Percentiles rank a stretch among this genome's conserved stretches.
Evolutionary conservation across 768 basidiomycete genomes (phyloP).

Genomic region (Phylloporus arenicola): DNA sequence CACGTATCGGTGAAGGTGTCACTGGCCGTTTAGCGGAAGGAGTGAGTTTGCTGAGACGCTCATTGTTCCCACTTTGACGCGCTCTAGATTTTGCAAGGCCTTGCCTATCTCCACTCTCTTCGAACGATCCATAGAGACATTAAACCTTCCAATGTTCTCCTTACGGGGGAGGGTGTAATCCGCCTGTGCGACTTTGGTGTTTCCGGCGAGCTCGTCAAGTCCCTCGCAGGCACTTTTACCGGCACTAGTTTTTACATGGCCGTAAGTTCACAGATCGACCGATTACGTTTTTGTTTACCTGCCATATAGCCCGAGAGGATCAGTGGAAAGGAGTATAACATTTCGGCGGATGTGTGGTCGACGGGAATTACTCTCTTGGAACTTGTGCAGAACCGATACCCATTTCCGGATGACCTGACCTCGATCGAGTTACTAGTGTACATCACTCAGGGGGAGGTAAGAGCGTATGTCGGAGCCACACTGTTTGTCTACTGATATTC

Average conservation of each 20-base stretch:
- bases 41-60: slow-evolving; percentile 42
- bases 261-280: slow-evolving; percentile 46
- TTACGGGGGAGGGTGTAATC: slow-evolving; percentile 84
- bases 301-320: slow-evolving; percentile 82
- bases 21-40: slow-evolving; percentile 92
- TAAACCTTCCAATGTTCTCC: slow-evolving; percentile 88
- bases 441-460: slow-evolving; percentile 74
- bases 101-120: slow-evolving; percentile 85
- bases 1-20: slow-evolving; percentile 79
- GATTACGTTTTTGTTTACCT: slow-evolving; percentile 1
- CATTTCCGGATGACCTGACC: slow-evolving; percentile 86
- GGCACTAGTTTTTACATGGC: slow-evolving; percentile 99
- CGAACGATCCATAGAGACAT: slow-evolving; percentile 95
- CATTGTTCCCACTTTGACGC: slow-evolving; percentile 4
- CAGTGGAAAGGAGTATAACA: slow-evolving; percentile 85
- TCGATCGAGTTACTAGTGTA: slow-evolving; percentile 94
- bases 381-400: slow-evolving; percentile 90
- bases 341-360: slow-evolving; percentile 97
- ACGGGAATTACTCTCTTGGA: slow-evolving; percentile 93
- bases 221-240: slow-evolving; percentile 91
- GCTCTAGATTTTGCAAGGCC: slow-evolving; percentile 76
- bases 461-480: slow-evolving; percentile 16
- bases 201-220: slow-evolving; percentile 90
- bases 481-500: slow-evolving; percentile 13
- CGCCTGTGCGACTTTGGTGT: slow-evolving; percentile 97